phyloP scores from a whole-genome alignment of 2,329 filamentous ascomycete species.

The Leptosphaerulina australis region DNA sequence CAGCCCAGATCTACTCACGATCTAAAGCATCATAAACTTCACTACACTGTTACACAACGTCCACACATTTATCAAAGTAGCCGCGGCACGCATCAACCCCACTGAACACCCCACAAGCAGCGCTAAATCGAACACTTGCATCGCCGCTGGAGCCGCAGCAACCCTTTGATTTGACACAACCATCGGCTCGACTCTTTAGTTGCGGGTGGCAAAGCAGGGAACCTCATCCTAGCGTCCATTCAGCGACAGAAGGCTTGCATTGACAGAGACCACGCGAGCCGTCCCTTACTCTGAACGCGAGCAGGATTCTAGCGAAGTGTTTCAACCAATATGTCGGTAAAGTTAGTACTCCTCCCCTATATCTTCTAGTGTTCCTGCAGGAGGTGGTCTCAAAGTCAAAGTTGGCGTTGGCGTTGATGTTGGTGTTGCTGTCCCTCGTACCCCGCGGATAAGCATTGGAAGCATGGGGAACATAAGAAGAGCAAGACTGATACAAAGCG shows the following conservation, averaged over 20 bases:
- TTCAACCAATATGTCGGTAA: constrained; percentile 46
- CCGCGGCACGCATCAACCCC: constrained; percentile 28
- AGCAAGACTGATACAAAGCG: constrained; percentile 43
- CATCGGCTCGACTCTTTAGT: constrained; percentile 26
- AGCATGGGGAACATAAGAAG: constrained; percentile 31
- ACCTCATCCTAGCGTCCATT: constrained; percentile 8
- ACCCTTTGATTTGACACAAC: constrained; percentile 30
- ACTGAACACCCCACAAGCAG: constrained; percentile 26
- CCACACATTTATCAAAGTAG: constrained; percentile 11
- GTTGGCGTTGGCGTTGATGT: neutral
- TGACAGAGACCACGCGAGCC: constrained; percentile 25
- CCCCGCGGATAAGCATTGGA: constrained; percentile 19
- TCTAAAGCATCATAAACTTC: neutral
- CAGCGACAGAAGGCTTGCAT: constrained; percentile 29
- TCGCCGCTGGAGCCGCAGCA: constrained; percentile 23
- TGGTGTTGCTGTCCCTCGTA: constrained; percentile 19
- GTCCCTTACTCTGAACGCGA: constrained; percentile 30
- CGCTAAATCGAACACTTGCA: constrained; percentile 33
- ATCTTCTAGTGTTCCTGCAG: neutral
- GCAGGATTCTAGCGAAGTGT: constrained; percentile 25
- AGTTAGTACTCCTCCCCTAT: constrained; percentile 39
- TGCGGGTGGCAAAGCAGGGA: constrained; percentile 19
- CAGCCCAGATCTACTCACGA: too few relatives aligned
- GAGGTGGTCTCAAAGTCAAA: constrained; percentile 6
- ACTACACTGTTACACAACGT: constrained; percentile 4